Evolutionary conservation across 345 rosid genomes (phyloP).

Genomic region (Heritiera fomes): DNA sequence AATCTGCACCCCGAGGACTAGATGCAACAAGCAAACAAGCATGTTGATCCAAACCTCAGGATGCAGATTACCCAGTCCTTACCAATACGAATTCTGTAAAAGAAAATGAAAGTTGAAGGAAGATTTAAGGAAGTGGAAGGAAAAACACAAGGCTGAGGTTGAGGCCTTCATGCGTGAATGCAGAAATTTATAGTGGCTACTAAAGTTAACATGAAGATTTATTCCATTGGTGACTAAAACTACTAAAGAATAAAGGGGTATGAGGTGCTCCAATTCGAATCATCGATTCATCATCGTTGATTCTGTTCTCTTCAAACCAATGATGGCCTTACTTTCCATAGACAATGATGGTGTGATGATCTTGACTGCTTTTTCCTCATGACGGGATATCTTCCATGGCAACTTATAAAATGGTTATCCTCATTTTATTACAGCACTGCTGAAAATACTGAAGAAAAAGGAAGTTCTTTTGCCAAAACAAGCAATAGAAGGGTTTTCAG

Average conservation of each 20-base stretch:
- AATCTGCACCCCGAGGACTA: conserved; percentile 64
- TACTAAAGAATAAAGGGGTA: conserved; percentile 36
- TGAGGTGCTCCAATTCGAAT: conserved; percentile 42
- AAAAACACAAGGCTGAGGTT: conserved; percentile 9
- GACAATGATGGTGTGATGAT: conserved; percentile 36
- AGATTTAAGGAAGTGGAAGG: not conserved
- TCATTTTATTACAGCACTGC: conserved; percentile 14
- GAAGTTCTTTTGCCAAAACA: conserved; percentile 20
- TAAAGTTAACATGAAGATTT: conserved; percentile 28
- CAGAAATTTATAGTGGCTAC: conserved; percentile 42
- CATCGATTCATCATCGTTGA: conserved; percentile 33
- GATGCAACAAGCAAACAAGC: conserved; percentile 25
- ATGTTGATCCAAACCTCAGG: conserved; percentile 66
- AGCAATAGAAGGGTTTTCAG: not conserved
- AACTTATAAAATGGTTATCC: conserved; percentile 24
- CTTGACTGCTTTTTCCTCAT: conserved; percentile 43
- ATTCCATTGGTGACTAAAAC: conserved; percentile 27
- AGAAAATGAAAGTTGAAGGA: not conserved
- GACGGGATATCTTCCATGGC: conserved; percentile 27
- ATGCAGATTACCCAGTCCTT: conserved; percentile 67
- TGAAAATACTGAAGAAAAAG: conserved; percentile 9
- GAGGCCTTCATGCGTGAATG: conserved; percentile 30
- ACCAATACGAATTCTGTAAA: conserved; percentile 29
- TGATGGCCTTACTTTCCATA: conserved; percentile 37
- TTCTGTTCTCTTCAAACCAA: conserved; percentile 56